These are phyloP conservation scores for Elongisporangium anandrum DNA, from an alignment of 352 stramenopile genomes.

Conservation along the genomic window DNA sequence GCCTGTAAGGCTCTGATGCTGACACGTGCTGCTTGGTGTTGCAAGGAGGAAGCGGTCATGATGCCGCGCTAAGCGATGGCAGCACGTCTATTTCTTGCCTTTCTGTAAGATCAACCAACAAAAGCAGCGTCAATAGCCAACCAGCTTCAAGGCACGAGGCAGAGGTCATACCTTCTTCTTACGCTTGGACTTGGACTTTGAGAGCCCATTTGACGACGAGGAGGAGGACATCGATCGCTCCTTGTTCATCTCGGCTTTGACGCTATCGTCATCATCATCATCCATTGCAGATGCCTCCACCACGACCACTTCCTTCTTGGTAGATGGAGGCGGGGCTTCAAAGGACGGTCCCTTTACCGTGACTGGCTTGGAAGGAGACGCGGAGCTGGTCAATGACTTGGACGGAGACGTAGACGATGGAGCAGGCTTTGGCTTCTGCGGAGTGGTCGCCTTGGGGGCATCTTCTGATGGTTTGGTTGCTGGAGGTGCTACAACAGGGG, in stretches of 20 bases:
- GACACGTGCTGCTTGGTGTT: neutral
- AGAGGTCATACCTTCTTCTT: slow-evolving; percentile 56
- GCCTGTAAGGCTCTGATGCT: neutral
- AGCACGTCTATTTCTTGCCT: slow-evolving; percentile 34
- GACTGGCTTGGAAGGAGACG: slow-evolving; percentile 12
- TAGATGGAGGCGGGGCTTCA: too few species aligned
- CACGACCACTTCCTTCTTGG: slow-evolving; percentile 1
- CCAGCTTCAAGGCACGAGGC: neutral
- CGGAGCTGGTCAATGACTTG: neutral
- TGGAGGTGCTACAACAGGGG: neutral
- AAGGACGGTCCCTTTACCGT: too few species aligned
- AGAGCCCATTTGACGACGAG: slow-evolving; percentile 17
- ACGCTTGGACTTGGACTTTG: slow-evolving; percentile 62
- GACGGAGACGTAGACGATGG: neutral
- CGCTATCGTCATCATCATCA: slow-evolving; percentile 8
- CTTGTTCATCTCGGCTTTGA: slow-evolving; percentile 15
- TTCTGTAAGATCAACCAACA: slow-evolving; percentile 21
- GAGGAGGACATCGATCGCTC: slow-evolving; percentile 10
- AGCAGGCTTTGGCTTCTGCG: slow-evolving; percentile 1
- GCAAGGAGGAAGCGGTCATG: slow-evolving; percentile 9
- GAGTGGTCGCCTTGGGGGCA: neutral
- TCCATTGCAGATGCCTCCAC: slow-evolving; percentile 5
- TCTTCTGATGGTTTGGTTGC: neutral
- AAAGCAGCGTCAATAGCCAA: neutral
- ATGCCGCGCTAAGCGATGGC: slow-evolving; percentile 13